Base-by-base conservation (phyloP, 108 stramenopile genomes). In the Cyclotella cryptica region DNA sequence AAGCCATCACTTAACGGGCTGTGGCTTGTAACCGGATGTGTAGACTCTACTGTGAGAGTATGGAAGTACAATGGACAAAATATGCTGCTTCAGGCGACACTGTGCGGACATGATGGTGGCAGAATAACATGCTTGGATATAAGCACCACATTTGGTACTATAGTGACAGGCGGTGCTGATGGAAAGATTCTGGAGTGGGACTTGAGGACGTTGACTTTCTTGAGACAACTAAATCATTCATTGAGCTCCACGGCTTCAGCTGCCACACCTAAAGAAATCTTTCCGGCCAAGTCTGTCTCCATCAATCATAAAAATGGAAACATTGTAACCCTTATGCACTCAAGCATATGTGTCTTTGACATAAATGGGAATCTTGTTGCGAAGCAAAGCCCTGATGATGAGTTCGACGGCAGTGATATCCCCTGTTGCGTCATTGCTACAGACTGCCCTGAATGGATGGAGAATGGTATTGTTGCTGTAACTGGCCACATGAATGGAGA, bases 401-500 rank as follows among this genome's bases (percentile, higher is more conserved):
- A 88, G 12, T 86, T 91, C 53, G 76, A 69, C 30, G 73, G 78
- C 18, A 82, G 60, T 30, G 71, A 69, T 47, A 40, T 75, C 39
- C 95, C 96, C 13, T 93, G 88, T 55, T 93, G 89, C 58, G 94
- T 93, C 7, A 87, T 97, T 30, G 81, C 96, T 19, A 96, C 96
- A 2, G 88, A 90, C 63, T 96, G 97, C 83, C 89, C 96, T 27
- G 94, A 97, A 74, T 98, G 98, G 98, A 94, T 88, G 80, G 87
- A 95, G 59, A 67, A 90, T 52, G 98, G 98, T 19, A 91, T 97
- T 58, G 93, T 93, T 24, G 94, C 88, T 29, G 93, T 97, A 27
- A 96, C 96, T 18, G 98, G 98, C 24, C 98, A 98, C 71, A 85
- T 88, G 69, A 93, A 95, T 71, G 98, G 98, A n/a, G 89, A 96